Conservation (phyloP, 2,329 filamentous ascomycete genomes). For the Monosporascus sp. region DNA sequence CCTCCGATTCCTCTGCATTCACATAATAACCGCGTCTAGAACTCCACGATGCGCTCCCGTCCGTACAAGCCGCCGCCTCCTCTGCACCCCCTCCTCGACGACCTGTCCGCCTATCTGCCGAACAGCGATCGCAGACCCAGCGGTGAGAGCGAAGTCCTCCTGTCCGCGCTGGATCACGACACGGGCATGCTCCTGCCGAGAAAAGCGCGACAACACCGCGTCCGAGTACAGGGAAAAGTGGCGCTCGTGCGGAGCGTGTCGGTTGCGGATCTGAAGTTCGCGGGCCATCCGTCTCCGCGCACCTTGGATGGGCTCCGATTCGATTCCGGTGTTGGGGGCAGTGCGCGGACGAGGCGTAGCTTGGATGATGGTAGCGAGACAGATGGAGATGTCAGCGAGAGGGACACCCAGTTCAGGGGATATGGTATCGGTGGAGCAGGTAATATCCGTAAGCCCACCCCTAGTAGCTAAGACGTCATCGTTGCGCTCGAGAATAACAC, state of each 20-base stretch:
- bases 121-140: slow-evolving; percentile 8
- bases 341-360: slow-evolving; percentile 1
- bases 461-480: too few relatives aligned
- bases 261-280: slow-evolving; percentile 17
- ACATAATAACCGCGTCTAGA: not conserved
- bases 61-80: slow-evolving; percentile 23
- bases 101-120: slow-evolving; percentile 17
- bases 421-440: slow-evolving; percentile 35
- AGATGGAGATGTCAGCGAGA: slow-evolving; percentile 18
- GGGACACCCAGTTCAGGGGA: slow-evolving; percentile 29
- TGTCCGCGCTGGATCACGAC: slow-evolving; percentile 23
- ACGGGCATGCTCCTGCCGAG: slow-evolving; percentile 24
- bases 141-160: slow-evolving; percentile 12
- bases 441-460: slow-evolving; percentile 30
- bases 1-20: not conserved
- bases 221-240: slow-evolving; percentile 32
- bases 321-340: slow-evolving; percentile 2
- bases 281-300: not conserved
- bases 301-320: not conserved
- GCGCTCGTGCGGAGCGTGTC: slow-evolving; percentile 31
- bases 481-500: slow-evolving; percentile 2
- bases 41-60: slow-evolving; percentile 17
- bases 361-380: slow-evolving; percentile 12
- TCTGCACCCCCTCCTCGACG: slow-evolving; percentile 18
- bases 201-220: slow-evolving; percentile 17